phyloP scores from a whole-genome alignment of 257 asterid genomes.

The Linderniella brevidens region DNA sequence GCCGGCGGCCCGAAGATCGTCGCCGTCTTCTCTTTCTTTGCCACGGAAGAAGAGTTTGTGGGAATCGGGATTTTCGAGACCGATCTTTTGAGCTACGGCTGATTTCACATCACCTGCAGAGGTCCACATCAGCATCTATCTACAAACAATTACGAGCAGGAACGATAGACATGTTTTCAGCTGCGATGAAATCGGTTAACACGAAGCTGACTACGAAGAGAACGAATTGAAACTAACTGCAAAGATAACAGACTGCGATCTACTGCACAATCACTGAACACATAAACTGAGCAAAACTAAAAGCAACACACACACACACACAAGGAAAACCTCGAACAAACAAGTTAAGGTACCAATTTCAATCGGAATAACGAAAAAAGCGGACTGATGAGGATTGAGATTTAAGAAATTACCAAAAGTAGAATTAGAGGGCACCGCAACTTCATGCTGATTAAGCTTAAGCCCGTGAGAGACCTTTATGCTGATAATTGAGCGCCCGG shows the following conservation, averaged over 20 bases:
- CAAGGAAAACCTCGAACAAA: not conserved
- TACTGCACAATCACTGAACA: no score
- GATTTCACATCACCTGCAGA: constrained; percentile 64
- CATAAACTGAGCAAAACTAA: no score
- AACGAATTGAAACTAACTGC: not conserved
- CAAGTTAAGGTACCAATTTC: not conserved
- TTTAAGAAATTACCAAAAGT: constrained; percentile 25
- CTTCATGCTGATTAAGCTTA: constrained; percentile 9
- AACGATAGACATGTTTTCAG: no score
- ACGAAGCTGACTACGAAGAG: no score
- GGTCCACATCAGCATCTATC: constrained; percentile 10
- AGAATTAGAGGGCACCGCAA: constrained; percentile 22
- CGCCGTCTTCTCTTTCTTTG: constrained; percentile 63
- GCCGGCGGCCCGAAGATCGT: constrained; percentile 49
- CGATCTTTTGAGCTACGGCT: constrained; percentile 30
- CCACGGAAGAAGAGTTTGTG: constrained; percentile 74
- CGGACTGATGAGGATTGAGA: not conserved
- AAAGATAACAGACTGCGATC: no score
- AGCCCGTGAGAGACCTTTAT: no score
- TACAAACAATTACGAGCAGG: constrained; percentile 5
- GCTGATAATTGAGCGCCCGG: no score
- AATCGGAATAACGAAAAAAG: not conserved
- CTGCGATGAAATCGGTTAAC: no score
- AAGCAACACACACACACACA: no score
- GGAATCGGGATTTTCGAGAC: constrained; percentile 34